These are phyloP conservation scores for Alternaria sp. DNA, from an alignment of 2,329 filamentous ascomycete genomes.

Conservation along the genomic window DNA sequence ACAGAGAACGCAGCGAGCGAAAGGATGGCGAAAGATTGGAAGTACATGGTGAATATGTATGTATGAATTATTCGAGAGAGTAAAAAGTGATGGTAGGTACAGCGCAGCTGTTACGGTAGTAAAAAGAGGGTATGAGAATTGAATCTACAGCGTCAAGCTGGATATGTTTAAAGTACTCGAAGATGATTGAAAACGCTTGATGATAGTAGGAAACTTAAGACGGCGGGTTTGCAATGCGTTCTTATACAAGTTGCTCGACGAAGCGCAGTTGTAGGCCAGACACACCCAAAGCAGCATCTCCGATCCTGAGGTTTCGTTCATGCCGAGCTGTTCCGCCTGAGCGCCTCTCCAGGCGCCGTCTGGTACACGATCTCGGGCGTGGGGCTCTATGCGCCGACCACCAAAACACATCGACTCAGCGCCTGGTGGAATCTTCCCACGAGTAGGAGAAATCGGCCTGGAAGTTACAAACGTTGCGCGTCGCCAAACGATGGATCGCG, in stretches of 20 bases:
- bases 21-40: conserved; percentile 34
- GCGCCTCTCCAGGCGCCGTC: conserved; percentile 11
- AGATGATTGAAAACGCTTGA: conserved; percentile 22
- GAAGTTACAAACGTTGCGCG: conserved; percentile 20
- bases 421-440: conserved; percentile 15
- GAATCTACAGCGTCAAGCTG: conserved; percentile 41
- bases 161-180: conserved; percentile 8
- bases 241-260: conserved; percentile 10
- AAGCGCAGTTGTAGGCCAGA: background rate
- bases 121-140: conserved; percentile 16
- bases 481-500: conserved; percentile 16
- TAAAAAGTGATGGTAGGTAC: conserved; percentile 14
- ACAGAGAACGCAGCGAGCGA: conserved; percentile 35
- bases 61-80: background rate
- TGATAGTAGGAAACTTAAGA: conserved; percentile 26
- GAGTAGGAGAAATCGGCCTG: conserved; percentile 14
- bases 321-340: conserved; percentile 7
- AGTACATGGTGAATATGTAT: conserved; percentile 34
- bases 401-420: conserved; percentile 5
- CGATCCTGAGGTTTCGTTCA: conserved; percentile 13
- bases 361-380: conserved; percentile 18
- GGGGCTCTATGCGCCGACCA: conserved; percentile 15
- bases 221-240: conserved; percentile 10
- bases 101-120: conserved; percentile 34
- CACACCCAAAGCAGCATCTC: conserved; percentile 1